phyloP scores from a whole-genome alignment of 1,284 basidiomycete genomes.

The Malassezia yamatoensis region DNA sequence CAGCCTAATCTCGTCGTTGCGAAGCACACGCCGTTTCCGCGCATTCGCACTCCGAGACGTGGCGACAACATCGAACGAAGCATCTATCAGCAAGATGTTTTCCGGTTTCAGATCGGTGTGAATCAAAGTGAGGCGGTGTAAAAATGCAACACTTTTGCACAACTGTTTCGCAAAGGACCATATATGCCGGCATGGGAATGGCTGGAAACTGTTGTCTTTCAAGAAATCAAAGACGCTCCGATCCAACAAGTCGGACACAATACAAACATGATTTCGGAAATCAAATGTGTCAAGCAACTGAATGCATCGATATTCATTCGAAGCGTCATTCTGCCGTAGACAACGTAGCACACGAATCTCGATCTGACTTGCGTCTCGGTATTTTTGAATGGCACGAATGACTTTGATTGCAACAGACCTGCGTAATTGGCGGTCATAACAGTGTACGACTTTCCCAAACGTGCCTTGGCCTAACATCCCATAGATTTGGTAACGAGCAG shows the following conservation, averaged over 20 bases:
- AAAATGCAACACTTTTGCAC: slow-evolving; percentile 82
- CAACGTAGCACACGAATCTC: slow-evolving; percentile 89
- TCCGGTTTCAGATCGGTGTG: slow-evolving; percentile 94
- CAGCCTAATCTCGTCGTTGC: slow-evolving; percentile 81
- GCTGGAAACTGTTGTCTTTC: slow-evolving; percentile 92
- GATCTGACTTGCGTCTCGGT: slow-evolving; percentile 96
- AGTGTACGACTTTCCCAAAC: slow-evolving; percentile 97
- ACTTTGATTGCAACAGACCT: slow-evolving; percentile 93
- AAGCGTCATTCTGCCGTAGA: slow-evolving; percentile 78
- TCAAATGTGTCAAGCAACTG: slow-evolving; percentile 91
- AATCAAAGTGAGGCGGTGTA: slow-evolving; percentile 80
- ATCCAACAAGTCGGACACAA: slow-evolving; percentile 89
- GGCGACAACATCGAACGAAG: slow-evolving; percentile 55
- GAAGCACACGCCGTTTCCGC: slow-evolving; percentile 54
- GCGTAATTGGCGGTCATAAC: slow-evolving; percentile 60
- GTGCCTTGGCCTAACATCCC: slow-evolving; percentile 89
- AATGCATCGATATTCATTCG: slow-evolving; percentile 90
- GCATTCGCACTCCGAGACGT: slow-evolving; percentile 32
- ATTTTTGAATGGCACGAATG: slow-evolving; percentile 55
- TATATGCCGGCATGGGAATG: slow-evolving; percentile 90
- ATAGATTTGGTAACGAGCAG: slow-evolving; percentile 58
- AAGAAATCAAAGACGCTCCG: slow-evolving; percentile 99
- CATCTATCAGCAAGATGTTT: slow-evolving; percentile 75
- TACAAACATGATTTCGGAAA: slow-evolving; percentile 92
- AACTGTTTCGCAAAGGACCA: slow-evolving; percentile 89